phyloP scores from a whole-genome alignment of 2,329 filamentous ascomycete genomes.

The Aspergillus fructus region DNA sequence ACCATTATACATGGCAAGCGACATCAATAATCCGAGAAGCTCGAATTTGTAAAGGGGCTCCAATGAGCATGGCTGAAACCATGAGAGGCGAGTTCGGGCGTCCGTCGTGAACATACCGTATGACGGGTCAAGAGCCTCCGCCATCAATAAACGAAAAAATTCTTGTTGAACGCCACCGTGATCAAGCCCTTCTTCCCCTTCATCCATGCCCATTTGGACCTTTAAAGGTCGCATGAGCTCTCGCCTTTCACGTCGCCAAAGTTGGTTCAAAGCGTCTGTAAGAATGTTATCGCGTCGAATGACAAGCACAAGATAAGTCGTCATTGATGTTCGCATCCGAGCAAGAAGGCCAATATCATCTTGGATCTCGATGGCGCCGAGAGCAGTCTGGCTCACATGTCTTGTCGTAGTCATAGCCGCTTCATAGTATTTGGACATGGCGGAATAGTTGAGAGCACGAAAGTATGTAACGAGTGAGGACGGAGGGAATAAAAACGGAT shows the following conservation, averaged over 20 bases:
- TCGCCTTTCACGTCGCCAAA: conserved; percentile 81
- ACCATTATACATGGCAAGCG: conserved; percentile 88
- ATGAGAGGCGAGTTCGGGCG: conserved; percentile 71
- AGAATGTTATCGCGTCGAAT: conserved; percentile 68
- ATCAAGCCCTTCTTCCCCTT: conserved; percentile 85
- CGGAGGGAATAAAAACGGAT: conserved; percentile 75
- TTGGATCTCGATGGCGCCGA: conserved; percentile 45
- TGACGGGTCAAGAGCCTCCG: conserved; percentile 73
- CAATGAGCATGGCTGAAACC: conserved; percentile 80
- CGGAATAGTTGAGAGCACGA: conserved; percentile 79
- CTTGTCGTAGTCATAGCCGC: conserved; percentile 55
- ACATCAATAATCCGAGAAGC: conserved; percentile 81
- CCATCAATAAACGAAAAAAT: conserved; percentile 83
- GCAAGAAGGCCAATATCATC: conserved; percentile 64
- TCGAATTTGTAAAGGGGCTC: conserved; percentile 90
- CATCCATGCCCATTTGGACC: conserved; percentile 77
- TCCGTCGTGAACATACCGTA: conserved; percentile 80
- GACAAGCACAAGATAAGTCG: conserved; percentile 69
- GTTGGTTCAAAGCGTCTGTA: conserved; percentile 75
- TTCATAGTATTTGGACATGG: conserved; percentile 79
- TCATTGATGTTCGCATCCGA: conserved; percentile 64
- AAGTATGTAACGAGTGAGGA: conserved; percentile 78
- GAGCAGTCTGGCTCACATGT: conserved; percentile 48
- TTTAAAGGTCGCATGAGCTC: conserved; percentile 85
- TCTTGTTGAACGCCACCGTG: conserved; percentile 95